Evolutionary conservation across 2,329 filamentous ascomycete genomes (phyloP).

Genomic region (Exophiala aquamarina): DNA sequence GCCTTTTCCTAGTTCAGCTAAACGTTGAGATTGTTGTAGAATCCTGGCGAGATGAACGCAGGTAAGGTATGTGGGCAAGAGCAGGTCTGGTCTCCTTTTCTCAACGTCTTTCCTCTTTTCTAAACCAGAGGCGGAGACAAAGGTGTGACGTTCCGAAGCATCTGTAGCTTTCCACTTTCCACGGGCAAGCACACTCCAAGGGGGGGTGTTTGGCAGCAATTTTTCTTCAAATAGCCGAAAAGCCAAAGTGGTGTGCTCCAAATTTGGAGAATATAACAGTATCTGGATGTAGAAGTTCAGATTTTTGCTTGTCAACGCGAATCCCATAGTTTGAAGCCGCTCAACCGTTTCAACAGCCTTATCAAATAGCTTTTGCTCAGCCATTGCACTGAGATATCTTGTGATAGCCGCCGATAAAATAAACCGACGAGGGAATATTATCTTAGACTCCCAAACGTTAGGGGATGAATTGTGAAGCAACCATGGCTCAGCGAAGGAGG

Average conservation of each 20-base stretch:
- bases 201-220: conserved; percentile 76
- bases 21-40: conserved; percentile 37
- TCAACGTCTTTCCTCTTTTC: conserved; percentile 30
- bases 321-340: conserved; percentile 65
- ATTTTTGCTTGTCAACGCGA: conserved; percentile 70
- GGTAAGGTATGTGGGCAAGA: conserved; percentile 45
- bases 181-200: conserved; percentile 58
- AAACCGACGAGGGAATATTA: conserved; percentile 46
- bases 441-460: conserved; percentile 9
- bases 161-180: conserved; percentile 27
- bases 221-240: conserved; percentile 73
- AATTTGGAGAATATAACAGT: conserved; percentile 61
- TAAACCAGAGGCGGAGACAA: conserved; percentile 4
- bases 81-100: conserved; percentile 35
- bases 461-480: no score
- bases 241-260: conserved; percentile 56
- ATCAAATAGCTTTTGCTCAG: conserved; percentile 53
- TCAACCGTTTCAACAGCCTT: conserved; percentile 54
- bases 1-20: conserved; percentile 36
- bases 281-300: conserved; percentile 77
- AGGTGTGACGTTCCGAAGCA: conserved; percentile 24
- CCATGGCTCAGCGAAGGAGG: no score
- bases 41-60: conserved; percentile 45
- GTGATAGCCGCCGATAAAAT: conserved; percentile 51
- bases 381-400: conserved; percentile 54